These are phyloP conservation scores for Carnegiea gigantea DNA, from an alignment of 179 eudicot species.

Conservation along the genomic window DNA sequence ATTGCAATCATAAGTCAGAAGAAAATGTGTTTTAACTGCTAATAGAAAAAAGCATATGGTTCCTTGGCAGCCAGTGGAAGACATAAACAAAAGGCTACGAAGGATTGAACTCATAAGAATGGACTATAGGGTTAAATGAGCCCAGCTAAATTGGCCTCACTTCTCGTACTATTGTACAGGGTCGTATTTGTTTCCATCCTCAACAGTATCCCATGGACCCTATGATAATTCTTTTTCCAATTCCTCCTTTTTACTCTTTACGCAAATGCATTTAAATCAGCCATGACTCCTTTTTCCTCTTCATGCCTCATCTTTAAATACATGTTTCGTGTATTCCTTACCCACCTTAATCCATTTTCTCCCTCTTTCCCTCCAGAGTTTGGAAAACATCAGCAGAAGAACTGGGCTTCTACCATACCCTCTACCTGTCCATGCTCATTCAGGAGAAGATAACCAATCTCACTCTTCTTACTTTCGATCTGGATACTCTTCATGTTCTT, in stretches of 20 bases:
- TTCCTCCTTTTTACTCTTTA: not conserved
- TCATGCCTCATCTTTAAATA: conserved; percentile 31
- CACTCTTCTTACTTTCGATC: no score
- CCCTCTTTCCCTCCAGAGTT: no score
- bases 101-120: conserved; percentile 13
- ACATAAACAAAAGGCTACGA: not conserved
- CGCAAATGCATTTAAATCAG: not conserved
- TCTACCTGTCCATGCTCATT: no score
- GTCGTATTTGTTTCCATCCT: not conserved
- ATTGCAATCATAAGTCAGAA: not conserved
- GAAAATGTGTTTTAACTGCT: not conserved
- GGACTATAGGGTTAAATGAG: conserved; percentile 3
- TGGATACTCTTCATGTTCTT: no score
- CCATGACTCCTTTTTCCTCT: conserved; percentile 5
- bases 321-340: conserved; percentile 12
- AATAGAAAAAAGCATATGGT: not conserved
- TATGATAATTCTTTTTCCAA: not conserved
- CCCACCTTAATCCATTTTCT: conserved; percentile 19
- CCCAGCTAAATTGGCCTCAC: conserved; percentile 11
- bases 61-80: not conserved
- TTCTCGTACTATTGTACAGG: conserved; percentile 5
- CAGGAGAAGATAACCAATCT: no score
- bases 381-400: no score
- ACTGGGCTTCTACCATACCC: no score
- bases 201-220: conserved; percentile 11